A percentile compares a stretch with the other conserved stretches of the same genome.
phyloP scores from a whole-genome alignment of 495 filamentous ascomycete species.

The Cetradonia linearis region DNA sequence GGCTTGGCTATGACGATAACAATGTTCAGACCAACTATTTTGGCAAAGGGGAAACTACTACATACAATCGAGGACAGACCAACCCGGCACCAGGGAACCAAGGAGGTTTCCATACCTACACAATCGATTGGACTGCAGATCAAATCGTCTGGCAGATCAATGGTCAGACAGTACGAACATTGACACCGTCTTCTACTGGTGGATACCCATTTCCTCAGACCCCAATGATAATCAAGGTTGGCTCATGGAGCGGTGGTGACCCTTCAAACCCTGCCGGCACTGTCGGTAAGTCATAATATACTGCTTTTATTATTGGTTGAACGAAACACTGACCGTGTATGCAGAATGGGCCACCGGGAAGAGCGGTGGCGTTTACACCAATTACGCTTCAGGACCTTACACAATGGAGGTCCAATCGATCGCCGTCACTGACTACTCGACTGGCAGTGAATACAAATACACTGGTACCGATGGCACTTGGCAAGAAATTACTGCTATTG shows the following conservation, averaged over 20 bases:
- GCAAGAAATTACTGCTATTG: slow-evolving; percentile 68
- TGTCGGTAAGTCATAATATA: slow-evolving; percentile 43
- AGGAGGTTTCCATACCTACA: slow-evolving; percentile 66
- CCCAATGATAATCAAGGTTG: slow-evolving; percentile 73
- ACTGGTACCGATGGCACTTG: slow-evolving; percentile 64
- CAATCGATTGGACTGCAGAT: slow-evolving; percentile 69
- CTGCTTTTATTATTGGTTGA: neutral
- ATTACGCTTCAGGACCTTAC: slow-evolving; percentile 66
- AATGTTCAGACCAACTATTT: slow-evolving; percentile 75
- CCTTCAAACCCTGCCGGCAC: slow-evolving; percentile 51
- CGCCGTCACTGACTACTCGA: slow-evolving; percentile 79
- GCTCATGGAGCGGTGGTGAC: slow-evolving; percentile 83
- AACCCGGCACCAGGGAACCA: slow-evolving; percentile 43
- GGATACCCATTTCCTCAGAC: slow-evolving; percentile 70
- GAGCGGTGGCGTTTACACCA: slow-evolving; percentile 31
- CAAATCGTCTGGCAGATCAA: slow-evolving; percentile 68
- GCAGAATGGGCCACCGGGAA: slow-evolving; percentile 79
- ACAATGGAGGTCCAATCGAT: slow-evolving; percentile 73
- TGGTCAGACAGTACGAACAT: slow-evolving; percentile 52
- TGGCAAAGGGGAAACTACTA: slow-evolving; percentile 65
- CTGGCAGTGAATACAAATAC: slow-evolving; percentile 73
- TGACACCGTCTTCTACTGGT: slow-evolving; percentile 54
- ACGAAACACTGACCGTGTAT: neutral
- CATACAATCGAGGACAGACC: slow-evolving; percentile 52
- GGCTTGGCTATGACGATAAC: slow-evolving; percentile 54